Evolutionary conservation across 2,329 filamentous ascomycete species (phyloP).

Genomic region (Diaporthe nobilis): DNA sequence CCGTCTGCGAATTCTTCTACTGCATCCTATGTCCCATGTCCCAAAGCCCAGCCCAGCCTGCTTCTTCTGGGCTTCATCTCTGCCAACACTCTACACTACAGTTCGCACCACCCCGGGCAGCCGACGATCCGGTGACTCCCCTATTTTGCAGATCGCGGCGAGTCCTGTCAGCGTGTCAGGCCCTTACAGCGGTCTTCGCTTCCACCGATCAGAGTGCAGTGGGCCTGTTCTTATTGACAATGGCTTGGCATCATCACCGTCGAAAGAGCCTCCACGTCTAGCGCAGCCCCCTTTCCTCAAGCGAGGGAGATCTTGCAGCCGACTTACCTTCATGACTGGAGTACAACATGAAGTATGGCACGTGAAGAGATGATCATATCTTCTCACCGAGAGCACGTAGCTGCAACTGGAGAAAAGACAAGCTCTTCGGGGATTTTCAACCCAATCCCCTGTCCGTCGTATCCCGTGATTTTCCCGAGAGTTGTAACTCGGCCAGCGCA

Average conservation of each 20-base stretch:
- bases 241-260: conserved; percentile 32
- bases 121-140: neutral
- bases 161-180: neutral
- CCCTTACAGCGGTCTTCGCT: neutral
- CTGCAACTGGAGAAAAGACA: neutral
- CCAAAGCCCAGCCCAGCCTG: neutral
- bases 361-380: neutral
- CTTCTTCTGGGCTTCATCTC: neutral
- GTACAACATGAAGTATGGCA: neutral
- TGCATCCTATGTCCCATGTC: neutral
- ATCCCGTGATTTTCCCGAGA: neutral
- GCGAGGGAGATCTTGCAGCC: conserved; percentile 28
- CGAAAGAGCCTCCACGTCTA: conserved; percentile 20
- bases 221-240: conserved; percentile 24
- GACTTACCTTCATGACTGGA: neutral
- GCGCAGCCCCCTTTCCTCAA: conserved; percentile 35
- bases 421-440: conserved; percentile 4
- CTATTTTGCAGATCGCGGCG: conserved; percentile 24
- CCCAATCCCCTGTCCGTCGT: neutral
- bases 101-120: neutral
- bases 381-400: neutral
- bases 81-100: neutral
- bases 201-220: conserved; percentile 8
- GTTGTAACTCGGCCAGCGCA: neutral
- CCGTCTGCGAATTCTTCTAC: neutral